Evolutionary conservation across 1,139 yeast species (phyloP).

Genomic region (Eremothecium gossypii): DNA sequence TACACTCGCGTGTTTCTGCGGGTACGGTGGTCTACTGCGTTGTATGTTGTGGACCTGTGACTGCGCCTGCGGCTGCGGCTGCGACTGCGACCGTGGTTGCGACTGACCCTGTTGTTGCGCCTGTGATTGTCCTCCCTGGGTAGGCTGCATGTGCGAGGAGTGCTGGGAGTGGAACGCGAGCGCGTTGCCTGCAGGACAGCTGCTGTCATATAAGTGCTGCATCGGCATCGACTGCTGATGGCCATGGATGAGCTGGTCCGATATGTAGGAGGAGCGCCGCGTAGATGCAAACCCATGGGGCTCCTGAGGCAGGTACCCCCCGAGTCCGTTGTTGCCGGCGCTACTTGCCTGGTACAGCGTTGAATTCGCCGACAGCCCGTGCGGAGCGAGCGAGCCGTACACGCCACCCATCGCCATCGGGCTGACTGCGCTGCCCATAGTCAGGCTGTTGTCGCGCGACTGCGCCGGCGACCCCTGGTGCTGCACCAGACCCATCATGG

Average conservation of each 20-base stretch:
- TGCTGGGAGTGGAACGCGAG: slow-evolving; percentile 4
- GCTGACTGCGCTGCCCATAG: background rate
- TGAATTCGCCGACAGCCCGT: slow-evolving; percentile 9
- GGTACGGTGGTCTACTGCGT: slow-evolving; percentile 3
- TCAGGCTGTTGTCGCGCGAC: slow-evolving; percentile 9
- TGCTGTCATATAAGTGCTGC: slow-evolving; percentile 4
- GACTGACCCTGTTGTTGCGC: slow-evolving; percentile 4
- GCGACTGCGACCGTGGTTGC: background rate
- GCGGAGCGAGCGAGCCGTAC: slow-evolving; percentile 12
- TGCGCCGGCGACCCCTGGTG: slow-evolving; percentile 6
- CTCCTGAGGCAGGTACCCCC: slow-evolving; percentile 5
- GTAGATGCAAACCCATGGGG: slow-evolving; percentile 11
- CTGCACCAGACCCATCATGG: background rate
- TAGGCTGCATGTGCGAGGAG: slow-evolving; percentile 6
- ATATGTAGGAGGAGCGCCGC: slow-evolving; percentile 28
- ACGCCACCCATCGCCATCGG: slow-evolving; percentile 9
- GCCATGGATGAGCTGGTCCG: slow-evolving; percentile 26
- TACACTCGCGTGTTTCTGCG: slow-evolving; percentile 8
- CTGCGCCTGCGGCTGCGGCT: slow-evolving; percentile 3
- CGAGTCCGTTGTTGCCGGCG: slow-evolving; percentile 7
- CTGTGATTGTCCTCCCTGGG: slow-evolving; percentile 7
- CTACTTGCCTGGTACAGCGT: slow-evolving; percentile 12
- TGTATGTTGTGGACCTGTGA: background rate
- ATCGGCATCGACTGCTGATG: slow-evolving; percentile 6
- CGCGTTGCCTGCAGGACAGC: slow-evolving; percentile 11